phyloP scores from a whole-genome alignment of 1,284 basidiomycete species.

The Mycosarcoma maydis region DNA sequence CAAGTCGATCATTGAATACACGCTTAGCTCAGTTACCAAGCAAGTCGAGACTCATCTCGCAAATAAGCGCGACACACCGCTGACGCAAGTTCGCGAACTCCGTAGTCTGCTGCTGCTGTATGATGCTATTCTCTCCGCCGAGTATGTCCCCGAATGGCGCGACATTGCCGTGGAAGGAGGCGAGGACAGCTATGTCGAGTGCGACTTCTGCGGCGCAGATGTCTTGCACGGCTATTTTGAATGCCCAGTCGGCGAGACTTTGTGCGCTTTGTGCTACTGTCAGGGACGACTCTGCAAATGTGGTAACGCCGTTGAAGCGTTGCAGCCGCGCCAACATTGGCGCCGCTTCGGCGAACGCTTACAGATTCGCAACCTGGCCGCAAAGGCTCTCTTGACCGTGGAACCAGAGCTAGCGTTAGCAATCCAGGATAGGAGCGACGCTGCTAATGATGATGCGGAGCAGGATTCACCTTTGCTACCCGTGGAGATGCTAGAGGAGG shows the following conservation, averaged over 20 bases:
- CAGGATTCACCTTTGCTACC: conserved; percentile 8
- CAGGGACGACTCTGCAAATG: conserved; percentile 40
- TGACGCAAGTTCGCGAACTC: conserved; percentile 8
- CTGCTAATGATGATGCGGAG: conserved; percentile 1
- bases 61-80: not conserved
- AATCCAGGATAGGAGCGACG: not conserved
- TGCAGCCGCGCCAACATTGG: conserved; percentile 35
- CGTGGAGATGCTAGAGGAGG: conserved; percentile 15
- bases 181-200: conserved; percentile 38
- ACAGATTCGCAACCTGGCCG: conserved; percentile 28
- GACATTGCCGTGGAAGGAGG: conserved; percentile 15
- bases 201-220: conserved; percentile 47
- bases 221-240: conserved; percentile 45
- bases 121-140: conserved; percentile 35
- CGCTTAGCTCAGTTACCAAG: conserved; percentile 14
- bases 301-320: conserved; percentile 8
- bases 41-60: conserved; percentile 2
- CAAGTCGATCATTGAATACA: conserved; percentile 26
- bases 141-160: conserved; percentile 35
- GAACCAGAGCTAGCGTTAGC: conserved; percentile 4
- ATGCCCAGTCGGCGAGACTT: conserved; percentile 24
- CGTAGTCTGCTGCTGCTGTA: conserved; percentile 28
- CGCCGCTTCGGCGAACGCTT: conserved; percentile 32
- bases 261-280: conserved; percentile 44
- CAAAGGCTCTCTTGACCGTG: conserved; percentile 12